Conservation (phyloP, 2,329 filamentous ascomycete species). For the Hymenoscyphus occultus region DNA sequence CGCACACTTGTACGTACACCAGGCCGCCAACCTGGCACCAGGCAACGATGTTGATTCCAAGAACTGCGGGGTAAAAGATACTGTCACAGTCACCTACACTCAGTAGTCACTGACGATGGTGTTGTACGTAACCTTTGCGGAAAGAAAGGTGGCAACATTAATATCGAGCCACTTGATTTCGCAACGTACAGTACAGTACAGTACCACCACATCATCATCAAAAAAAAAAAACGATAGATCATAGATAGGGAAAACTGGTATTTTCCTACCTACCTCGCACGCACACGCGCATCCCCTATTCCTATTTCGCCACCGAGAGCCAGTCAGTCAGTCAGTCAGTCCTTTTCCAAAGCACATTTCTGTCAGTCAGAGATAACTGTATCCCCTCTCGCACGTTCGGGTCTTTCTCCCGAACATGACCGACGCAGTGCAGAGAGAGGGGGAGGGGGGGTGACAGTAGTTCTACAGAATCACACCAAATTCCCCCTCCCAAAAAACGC, state of each 20-base stretch:
- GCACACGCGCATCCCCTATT: background rate
- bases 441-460: background rate
- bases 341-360: no score
- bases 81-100: no score
- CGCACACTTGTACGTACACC: background rate
- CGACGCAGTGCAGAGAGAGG: background rate
- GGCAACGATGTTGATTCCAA: background rate
- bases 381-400: background rate
- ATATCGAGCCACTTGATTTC: background rate
- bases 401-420: background rate
- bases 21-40: background rate
- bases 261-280: background rate
- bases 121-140: background rate
- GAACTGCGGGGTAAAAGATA: background rate
- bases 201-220: background rate
- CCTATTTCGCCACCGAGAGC: background rate
- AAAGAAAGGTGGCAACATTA: background rate
- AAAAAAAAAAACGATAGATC: background rate
- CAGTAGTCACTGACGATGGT: background rate
- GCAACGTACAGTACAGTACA: background rate
- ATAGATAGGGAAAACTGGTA: conserved; percentile 5
- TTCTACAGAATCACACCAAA: background rate
- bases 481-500: no score
- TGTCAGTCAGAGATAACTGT: background rate
- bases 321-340: background rate